Percentiles rank a stretch among this genome's conserved stretches.
Evolutionary conservation across 2,329 filamentous ascomycete species (phyloP).

Genomic region (Pseudovirgaria hyperparasitica): DNA sequence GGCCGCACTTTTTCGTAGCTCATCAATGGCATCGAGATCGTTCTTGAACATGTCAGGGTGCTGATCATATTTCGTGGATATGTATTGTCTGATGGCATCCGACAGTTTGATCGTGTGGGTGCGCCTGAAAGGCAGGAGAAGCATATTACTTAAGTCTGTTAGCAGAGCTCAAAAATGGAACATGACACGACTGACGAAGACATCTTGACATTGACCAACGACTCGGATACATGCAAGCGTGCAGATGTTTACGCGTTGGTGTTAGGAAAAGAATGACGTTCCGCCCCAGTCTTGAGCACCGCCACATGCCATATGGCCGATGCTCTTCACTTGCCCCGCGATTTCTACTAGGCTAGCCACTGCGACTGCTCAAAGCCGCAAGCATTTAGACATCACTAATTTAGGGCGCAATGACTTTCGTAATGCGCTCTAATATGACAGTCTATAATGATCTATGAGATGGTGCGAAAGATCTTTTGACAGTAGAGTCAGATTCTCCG

Average conservation of each 20-base stretch:
- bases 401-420: no score
- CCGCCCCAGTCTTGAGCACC: neutral
- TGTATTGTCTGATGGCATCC: constrained; percentile 81
- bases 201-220: constrained; percentile 5
- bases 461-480: no score
- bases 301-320: no score
- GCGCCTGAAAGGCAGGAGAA: constrained; percentile 78
- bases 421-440: no score
- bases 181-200: constrained; percentile 9
- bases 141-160: constrained; percentile 40
- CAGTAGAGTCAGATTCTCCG: no score
- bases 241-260: constrained; percentile 4
- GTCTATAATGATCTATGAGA: no score
- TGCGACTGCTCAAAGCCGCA: no score
- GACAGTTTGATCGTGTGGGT: constrained; percentile 69
- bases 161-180: constrained; percentile 2
- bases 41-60: constrained; percentile 92
- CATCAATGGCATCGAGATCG: constrained; percentile 78
- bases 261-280: neutral
- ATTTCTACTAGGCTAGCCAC: no score
- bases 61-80: constrained; percentile 96
- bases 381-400: no score
- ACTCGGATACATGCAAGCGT: neutral
- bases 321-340: no score
- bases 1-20: constrained; percentile 71